Conservation (phyloP, 2,329 filamentous ascomycete genomes). For the Coniella vitis region DNA sequence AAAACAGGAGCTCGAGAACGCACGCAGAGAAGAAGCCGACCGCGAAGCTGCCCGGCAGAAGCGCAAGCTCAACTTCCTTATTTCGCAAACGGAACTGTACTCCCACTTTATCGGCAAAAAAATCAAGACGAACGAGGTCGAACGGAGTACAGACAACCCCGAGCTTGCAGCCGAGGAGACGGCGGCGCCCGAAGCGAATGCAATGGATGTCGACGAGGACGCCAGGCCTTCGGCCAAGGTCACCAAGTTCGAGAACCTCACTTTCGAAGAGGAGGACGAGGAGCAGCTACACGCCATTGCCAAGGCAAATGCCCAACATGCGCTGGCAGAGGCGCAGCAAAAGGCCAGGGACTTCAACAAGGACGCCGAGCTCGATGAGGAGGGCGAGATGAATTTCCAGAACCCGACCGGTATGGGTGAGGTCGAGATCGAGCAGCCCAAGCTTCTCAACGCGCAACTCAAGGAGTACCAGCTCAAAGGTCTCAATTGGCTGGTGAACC, state of each 20-base stretch:
- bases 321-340: constrained; percentile 88
- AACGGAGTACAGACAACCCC: constrained; percentile 78
- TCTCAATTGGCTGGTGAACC: constrained; percentile 97
- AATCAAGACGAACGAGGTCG: constrained; percentile 94
- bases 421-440: constrained; percentile 89
- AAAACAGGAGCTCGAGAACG: constrained; percentile 91
- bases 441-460: constrained; percentile 84
- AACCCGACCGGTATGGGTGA: constrained; percentile 93
- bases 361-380: constrained; percentile 65
- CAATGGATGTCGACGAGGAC: constrained; percentile 43
- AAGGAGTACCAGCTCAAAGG: constrained; percentile 99
- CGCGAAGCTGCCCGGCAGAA: constrained; percentile 96
- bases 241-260: constrained; percentile 87
- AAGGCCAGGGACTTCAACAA: constrained; percentile 92
- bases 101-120: constrained; percentile 99
- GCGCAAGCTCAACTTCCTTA: constrained; percentile 98
- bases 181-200: constrained; percentile 31
- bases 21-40: constrained; percentile 93
- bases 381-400: constrained; percentile 99
- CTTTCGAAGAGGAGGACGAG: constrained; percentile 95
- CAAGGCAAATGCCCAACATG: constrained; percentile 92
- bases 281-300: constrained; percentile 73
- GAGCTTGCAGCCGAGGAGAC: constrained; percentile 54
- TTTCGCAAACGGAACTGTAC: constrained; percentile 97
- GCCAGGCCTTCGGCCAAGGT: constrained; percentile 59